Conservation (phyloP, 2,329 filamentous ascomycete genomes). For the Chrysoporthe austroafricana region DNA sequence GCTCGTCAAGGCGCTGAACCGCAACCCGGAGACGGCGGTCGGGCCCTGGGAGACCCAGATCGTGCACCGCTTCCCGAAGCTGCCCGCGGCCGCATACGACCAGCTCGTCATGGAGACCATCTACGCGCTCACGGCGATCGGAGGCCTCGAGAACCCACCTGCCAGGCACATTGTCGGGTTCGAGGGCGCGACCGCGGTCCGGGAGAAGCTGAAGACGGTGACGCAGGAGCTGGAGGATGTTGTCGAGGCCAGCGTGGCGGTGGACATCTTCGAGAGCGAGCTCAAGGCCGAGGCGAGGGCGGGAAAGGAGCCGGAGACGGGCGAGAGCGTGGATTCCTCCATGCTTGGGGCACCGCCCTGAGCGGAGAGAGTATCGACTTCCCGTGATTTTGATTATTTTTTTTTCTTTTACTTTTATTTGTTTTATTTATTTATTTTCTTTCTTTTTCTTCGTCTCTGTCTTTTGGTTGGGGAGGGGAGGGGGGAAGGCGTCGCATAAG, state of each 20-base stretch:
- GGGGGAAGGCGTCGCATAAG: neutral
- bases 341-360: slow-evolving; percentile 9
- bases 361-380: neutral
- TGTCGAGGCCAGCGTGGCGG: slow-evolving; percentile 83
- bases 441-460: no score
- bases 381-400: neutral
- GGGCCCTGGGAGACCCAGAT: slow-evolving; percentile 48
- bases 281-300: slow-evolving; percentile 56
- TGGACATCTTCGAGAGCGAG: slow-evolving; percentile 72
- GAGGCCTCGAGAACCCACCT: slow-evolving; percentile 93
- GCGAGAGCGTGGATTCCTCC: slow-evolving; percentile 18
- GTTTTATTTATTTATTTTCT: no score
- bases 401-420: no score
- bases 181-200: slow-evolving; percentile 85
- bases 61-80: slow-evolving; percentile 72
- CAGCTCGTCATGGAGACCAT: slow-evolving; percentile 85
- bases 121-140: slow-evolving; percentile 87
- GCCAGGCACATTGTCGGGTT: slow-evolving; percentile 91
- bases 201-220: slow-evolving; percentile 94
- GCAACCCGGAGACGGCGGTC: slow-evolving; percentile 66
- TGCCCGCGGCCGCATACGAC: slow-evolving; percentile 71
- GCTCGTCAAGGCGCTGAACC: slow-evolving; percentile 76
- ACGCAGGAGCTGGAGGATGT: slow-evolving; percentile 97
- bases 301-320: slow-evolving; percentile 35
- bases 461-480: neutral